Evolutionary conservation across 306 rosid species (phyloP), one percentile per base, ranked within the genome.

Genomic region (Malus sylvestris): DNA sequence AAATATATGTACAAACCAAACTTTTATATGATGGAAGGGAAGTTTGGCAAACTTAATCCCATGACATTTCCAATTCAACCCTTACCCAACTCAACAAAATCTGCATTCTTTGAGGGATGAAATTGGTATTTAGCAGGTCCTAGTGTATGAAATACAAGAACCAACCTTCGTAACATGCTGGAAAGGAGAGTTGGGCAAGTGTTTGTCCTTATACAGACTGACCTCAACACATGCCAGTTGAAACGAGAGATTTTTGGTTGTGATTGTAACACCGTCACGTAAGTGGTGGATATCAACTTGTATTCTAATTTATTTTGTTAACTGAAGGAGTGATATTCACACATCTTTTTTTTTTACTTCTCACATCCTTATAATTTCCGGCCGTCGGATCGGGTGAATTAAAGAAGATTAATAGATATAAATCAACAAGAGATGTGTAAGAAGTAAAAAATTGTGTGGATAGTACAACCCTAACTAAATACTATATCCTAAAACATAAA

Each of bases 321-420:
- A 42, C 12, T 9, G 2, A 42, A 7, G 1, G 0, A 8, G 10
- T 7, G 8, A 2, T 38, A 38, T 38, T 0, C 0, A 38, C 8
- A 1, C 42, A 1, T 6, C 0, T 1, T 2, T 38, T 38, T 38
- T 38, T 38, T 0, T 2, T n/a, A n/a, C n/a, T 38, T 38, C 9
- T 38, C 42, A 7, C 9, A 38, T 0, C 8, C 2, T 7, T 38
- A 38, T 38, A 38, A 38, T 38, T 38, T 7, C 7, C 10, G 9
- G 2, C 0, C 10, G 2, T 38, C 10, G 42, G 0, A 38, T 38
- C 0, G 0, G 10, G 0, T 38, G 0, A 38, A 38, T 38, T 38
- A 2, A 38, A 38, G 0, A 38, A 7, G 0, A 38, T 7, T 0
- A 38, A 38, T 6, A 0, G 2, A 38, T 0, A 38, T 0, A 38